phyloP scores from a whole-genome alignment of 2,329 filamentous ascomycete genomes.

The Talaromyces rugulosus region DNA sequence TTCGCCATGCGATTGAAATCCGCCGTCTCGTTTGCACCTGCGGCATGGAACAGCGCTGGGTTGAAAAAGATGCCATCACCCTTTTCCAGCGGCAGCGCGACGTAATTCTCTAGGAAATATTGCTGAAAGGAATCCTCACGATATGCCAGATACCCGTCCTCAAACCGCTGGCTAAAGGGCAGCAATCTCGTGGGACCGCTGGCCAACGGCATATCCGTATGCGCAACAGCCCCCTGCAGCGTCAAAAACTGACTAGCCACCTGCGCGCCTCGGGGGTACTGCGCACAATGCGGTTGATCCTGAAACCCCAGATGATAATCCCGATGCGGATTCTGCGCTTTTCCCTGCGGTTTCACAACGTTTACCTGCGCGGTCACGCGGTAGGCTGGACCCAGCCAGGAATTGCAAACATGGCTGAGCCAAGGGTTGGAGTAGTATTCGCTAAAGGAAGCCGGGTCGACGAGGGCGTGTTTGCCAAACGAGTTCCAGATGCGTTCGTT shows the following conservation, averaged over 20 bases:
- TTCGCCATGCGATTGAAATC: conserved; percentile 56
- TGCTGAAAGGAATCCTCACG: conserved; percentile 49
- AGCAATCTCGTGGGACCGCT: conserved; percentile 59
- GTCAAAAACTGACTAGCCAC: conserved; percentile 55
- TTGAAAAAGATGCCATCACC: conserved; percentile 64
- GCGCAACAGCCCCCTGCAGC: conserved; percentile 60
- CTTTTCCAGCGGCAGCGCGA: conserved; percentile 49
- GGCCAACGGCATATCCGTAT: conserved; percentile 56
- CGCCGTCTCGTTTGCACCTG: conserved; percentile 51
- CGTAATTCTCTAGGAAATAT: conserved; percentile 52
- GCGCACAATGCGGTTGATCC: conserved; percentile 42
- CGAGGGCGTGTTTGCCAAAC: conserved; percentile 56
- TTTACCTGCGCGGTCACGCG: conserved; percentile 61
- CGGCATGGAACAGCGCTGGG: conserved; percentile 60
- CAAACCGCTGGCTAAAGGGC: conserved; percentile 57
- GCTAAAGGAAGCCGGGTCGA: conserved; percentile 51
- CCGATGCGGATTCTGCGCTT: conserved; percentile 55
- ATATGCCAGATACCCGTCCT: conserved; percentile 57
- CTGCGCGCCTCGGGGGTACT: conserved; percentile 52
- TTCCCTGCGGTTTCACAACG: conserved; percentile 56
- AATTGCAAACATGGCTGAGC: conserved; percentile 48
- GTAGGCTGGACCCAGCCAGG: conserved; percentile 59
- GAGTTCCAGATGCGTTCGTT: conserved; percentile 65
- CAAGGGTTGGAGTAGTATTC: conserved; percentile 57
- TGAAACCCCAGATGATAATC: conserved; percentile 65